Conservation (phyloP, 495 filamentous ascomycete genomes). For the Penicillium desertorum region DNA sequence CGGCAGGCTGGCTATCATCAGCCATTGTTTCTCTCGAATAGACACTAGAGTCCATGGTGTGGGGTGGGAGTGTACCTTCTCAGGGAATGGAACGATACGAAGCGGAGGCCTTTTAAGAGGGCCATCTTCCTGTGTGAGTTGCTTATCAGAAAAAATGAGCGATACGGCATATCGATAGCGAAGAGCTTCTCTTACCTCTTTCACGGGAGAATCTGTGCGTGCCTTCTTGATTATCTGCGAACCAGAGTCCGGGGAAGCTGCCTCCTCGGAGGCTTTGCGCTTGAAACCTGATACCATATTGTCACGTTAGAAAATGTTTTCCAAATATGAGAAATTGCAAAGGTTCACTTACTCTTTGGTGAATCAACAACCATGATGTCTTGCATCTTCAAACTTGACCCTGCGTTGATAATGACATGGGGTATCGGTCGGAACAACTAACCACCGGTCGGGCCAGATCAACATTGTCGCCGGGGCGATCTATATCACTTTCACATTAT, state of each 20-base stretch:
- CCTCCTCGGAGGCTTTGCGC: slow-evolving; percentile 76
- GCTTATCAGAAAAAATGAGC: background rate
- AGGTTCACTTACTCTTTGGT: slow-evolving; percentile 24
- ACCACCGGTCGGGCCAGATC: slow-evolving; percentile 9
- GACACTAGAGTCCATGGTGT: background rate
- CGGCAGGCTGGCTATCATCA: slow-evolving; percentile 63
- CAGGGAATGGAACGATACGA: slow-evolving; percentile 73
- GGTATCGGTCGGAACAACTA: slow-evolving; percentile 9
- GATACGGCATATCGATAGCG: background rate
- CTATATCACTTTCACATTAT: background rate
- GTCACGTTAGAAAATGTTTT: background rate
- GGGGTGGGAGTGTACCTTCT: slow-evolving; percentile 57
- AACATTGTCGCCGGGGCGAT: slow-evolving; percentile 9
- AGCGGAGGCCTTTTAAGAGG: slow-evolving; percentile 38
- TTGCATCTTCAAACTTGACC: background rate
- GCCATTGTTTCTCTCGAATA: background rate
- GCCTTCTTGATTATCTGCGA: slow-evolving; percentile 56
- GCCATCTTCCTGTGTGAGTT: slow-evolving; percentile 35
- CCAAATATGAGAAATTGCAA: background rate
- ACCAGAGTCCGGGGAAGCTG: slow-evolving; percentile 54
- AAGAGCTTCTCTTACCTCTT: slow-evolving; percentile 36
- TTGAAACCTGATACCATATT: slow-evolving; percentile 54
- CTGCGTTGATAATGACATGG: slow-evolving; percentile 6
- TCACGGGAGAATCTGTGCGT: slow-evolving; percentile 56
- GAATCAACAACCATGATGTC: slow-evolving; percentile 24